Percentiles rank a stretch among this genome's conserved stretches.
These are phyloP conservation scores for Pelargonium nanum DNA, from an alignment of 345 rosid genomes.

Conservation along the genomic window DNA sequence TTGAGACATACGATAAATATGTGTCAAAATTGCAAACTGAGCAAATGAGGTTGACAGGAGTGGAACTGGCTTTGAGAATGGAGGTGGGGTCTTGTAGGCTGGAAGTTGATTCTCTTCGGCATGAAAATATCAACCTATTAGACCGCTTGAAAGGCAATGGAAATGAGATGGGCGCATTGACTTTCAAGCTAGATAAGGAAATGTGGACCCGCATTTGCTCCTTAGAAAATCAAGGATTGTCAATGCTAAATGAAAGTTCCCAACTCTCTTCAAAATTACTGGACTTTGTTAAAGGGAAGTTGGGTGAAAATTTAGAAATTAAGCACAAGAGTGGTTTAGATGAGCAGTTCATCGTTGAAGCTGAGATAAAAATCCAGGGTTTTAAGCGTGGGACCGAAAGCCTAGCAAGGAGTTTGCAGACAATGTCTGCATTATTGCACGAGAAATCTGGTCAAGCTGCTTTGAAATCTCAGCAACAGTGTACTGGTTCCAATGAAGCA, in stretches of 20 bases:
- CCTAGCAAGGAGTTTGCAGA: constrained; percentile 68
- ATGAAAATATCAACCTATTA: constrained; percentile 69
- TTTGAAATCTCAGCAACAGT: constrained; percentile 23
- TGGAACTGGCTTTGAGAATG: constrained; percentile 68
- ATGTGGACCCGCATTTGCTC: constrained; percentile 42
- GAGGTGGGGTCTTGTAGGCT: constrained; percentile 51
- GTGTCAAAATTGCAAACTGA: constrained; percentile 56
- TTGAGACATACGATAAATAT: constrained; percentile 34
- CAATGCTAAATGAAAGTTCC: constrained; percentile 52
- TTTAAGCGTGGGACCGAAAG: constrained; percentile 59
- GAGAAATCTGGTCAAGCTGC: constrained; percentile 46
- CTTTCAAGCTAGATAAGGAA: constrained; percentile 67
- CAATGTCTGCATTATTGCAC: constrained; percentile 45
- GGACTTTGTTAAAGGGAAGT: constrained; percentile 49
- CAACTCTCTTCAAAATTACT: constrained; percentile 52
- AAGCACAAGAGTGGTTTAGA: constrained; percentile 37
- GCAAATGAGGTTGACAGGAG: constrained; percentile 74
- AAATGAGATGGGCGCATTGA: constrained; percentile 38
- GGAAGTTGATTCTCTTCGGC: constrained; percentile 72
- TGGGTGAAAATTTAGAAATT: constrained; percentile 35
- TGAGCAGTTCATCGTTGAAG: constrained; percentile 61
- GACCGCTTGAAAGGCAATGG: constrained; percentile 59
- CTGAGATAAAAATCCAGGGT: constrained; percentile 62
- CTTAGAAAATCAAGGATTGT: constrained; percentile 75
- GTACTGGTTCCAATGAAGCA: background rate